Base-by-base conservation (phyloP, 2,329 filamentous ascomycete genomes). In the Byssoonygena ceratinophila region DNA sequence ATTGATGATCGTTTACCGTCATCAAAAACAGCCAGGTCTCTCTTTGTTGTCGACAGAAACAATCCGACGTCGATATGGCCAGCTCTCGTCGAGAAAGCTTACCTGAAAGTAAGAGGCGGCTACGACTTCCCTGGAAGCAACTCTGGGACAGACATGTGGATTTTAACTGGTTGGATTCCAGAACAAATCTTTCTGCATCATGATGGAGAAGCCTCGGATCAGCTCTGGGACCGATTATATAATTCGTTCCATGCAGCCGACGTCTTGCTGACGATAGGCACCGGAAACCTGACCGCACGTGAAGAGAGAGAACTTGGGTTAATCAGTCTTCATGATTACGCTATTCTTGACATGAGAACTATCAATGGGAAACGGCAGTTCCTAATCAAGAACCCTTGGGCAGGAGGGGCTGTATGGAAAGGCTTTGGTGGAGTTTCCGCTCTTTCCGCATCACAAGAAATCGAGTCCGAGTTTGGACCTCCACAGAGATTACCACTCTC, bases 61-160 rank as follows among this genome's bases (percentile, higher is more conserved):
- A 89, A 95, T 58, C 84, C 86, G 3, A 75, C 72, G n/a, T 74
- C 94, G 12, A 71, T 97, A 12, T 97, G 91, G 89, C 92, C 92
- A 4, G 89, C 91, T 1, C 75, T 98, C 3, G 73, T 97, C 14
- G 92, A 98, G 66, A 98, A 98, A 65, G 92, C 92, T 0, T 98
- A 98, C 60, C 74, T 98, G 1, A 98, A 97, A 71, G 81, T 97
- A 9, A 81, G 91, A 52, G 92, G 92, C 25, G 92, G 92, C 31
- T 98, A 98, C 66, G 90, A 98, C 63, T 98, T 98, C 59, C 91
- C 92, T 0, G 92, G 92, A 6, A 97, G 92, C 63, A 97, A 97
- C 66, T 97, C 91, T 0, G 90, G 88, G 9, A 97, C 91, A 1
- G 92, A 98, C 68, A 71, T 98, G 3, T 94, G 87, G 81, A 84